Conservation (phyloP, 495 filamentous ascomycete genomes). For the Tuber umbilicatum region DNA sequence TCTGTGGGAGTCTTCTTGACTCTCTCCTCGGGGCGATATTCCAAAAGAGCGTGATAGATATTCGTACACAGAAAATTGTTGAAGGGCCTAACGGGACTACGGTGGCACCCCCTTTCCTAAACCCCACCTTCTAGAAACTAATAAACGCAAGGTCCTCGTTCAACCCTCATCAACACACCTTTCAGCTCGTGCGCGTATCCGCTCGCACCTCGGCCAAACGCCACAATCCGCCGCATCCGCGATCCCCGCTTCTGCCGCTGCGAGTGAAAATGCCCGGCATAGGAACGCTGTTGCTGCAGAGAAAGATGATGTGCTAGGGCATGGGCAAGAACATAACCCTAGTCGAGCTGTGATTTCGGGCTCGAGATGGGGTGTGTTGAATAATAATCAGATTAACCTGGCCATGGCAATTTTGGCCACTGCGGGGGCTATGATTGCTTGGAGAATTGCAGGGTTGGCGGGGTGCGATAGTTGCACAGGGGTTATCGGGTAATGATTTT, state of each 20-base stretch:
- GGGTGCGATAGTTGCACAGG: conserved; percentile 17
- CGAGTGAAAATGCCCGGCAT: conserved; percentile 12
- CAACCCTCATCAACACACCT: conserved; percentile 45
- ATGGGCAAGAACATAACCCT: not conserved
- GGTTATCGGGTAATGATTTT: not conserved
- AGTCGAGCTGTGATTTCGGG: conserved; percentile 51
- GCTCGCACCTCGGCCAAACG: conserved; percentile 20
- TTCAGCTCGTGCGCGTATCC: conserved; percentile 5
- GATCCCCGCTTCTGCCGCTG: conserved; percentile 22
- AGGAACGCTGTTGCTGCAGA: not conserved
- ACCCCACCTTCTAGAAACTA: not conserved
- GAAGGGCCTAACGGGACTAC: conserved; percentile 71
- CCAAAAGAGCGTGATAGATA: conserved; percentile 81
- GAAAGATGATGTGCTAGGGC: conserved; percentile 37
- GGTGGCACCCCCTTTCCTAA: not conserved
- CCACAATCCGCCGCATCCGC: conserved; percentile 42
- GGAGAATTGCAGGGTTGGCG: conserved; percentile 18
- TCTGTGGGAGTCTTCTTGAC: conserved; percentile 68
- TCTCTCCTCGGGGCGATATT: conserved; percentile 77
- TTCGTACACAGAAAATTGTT: conserved; percentile 73
- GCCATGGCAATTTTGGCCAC: conserved; percentile 81
- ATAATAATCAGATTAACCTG: conserved; percentile 92
- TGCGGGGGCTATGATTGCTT: conserved; percentile 63
- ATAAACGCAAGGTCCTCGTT: conserved; percentile 54
- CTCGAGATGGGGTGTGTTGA: conserved; percentile 67